These are phyloP conservation scores for Lipomyces sp. DNA, from an alignment of 805 yeast species.

Conservation along the genomic window DNA sequence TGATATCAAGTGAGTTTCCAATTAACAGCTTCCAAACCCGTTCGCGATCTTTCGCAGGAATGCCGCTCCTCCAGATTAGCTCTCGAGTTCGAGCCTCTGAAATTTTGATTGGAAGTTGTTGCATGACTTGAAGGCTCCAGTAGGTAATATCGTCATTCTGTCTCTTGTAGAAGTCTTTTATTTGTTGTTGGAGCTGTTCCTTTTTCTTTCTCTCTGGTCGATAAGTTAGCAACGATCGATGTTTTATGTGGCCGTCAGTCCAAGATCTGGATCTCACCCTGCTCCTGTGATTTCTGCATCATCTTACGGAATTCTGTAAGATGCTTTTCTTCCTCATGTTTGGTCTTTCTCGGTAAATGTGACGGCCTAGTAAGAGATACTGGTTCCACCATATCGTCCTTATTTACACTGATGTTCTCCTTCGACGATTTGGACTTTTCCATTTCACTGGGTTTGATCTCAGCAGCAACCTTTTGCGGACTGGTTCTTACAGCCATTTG, in stretches of 20 bases:
- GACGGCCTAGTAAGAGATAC: slow-evolving; percentile 63
- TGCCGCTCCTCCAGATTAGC: slow-evolving; percentile 62
- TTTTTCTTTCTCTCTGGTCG: slow-evolving; percentile 30
- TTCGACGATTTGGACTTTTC: neutral
- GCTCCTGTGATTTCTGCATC: slow-evolving; percentile 41
- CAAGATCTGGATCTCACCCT: slow-evolving; percentile 4
- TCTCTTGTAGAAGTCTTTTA: slow-evolving; percentile 36
- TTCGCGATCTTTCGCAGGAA: slow-evolving; percentile 54
- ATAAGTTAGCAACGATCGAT: slow-evolving; percentile 1
- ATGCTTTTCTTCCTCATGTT: slow-evolving; percentile 59
- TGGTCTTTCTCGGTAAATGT: slow-evolving; percentile 68
- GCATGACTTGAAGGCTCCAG: slow-evolving; percentile 52
- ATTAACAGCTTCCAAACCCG: slow-evolving; percentile 54
- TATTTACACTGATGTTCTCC: neutral
- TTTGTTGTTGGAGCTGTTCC: slow-evolving; percentile 21
- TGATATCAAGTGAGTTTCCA: slow-evolving; percentile 16
- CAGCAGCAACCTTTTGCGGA: neutral
- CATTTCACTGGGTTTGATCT: neutral
- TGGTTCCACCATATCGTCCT: slow-evolving; percentile 35
- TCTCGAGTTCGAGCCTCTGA: slow-evolving; percentile 53
- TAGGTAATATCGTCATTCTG: slow-evolving; percentile 39
- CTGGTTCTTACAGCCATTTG: slow-evolving; percentile 11
- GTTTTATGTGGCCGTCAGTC: too few relatives aligned
- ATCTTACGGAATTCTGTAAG: slow-evolving; percentile 56
- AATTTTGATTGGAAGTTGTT: slow-evolving; percentile 42